Percentiles rank a stretch among this genome's conserved stretches.
Evolutionary conservation across 1,139 yeast species (phyloP).

Genomic region (Suhomyces kunorum): DNA sequence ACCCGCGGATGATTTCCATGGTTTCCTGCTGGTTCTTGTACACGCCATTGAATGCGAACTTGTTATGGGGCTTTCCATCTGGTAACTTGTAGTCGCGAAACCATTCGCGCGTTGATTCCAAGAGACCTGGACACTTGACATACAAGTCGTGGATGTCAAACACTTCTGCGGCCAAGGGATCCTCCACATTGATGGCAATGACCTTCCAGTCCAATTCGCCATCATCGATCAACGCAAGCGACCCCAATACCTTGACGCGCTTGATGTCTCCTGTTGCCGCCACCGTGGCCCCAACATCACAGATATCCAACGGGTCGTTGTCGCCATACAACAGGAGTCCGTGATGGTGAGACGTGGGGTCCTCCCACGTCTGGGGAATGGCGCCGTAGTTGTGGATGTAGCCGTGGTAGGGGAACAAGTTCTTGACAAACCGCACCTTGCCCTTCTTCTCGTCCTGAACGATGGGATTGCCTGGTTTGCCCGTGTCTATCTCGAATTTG

Average conservation of each 20-base stretch:
- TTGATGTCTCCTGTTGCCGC: slow-evolving; percentile 74
- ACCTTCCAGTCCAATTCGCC: slow-evolving; percentile 96
- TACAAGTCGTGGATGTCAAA: slow-evolving; percentile 77
- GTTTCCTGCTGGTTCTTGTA: slow-evolving; percentile 76
- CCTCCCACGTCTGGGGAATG: slow-evolving; percentile 95
- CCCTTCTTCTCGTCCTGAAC: slow-evolving; percentile 86
- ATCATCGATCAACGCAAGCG: slow-evolving; percentile 85
- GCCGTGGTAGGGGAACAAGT: slow-evolving; percentile 89
- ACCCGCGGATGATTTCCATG: slow-evolving; percentile 66
- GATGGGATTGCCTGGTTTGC: slow-evolving; percentile 71
- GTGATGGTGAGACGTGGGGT: slow-evolving; percentile 67
- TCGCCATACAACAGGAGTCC: slow-evolving; percentile 85
- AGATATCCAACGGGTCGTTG: slow-evolving; percentile 87
- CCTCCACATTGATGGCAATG: slow-evolving; percentile 71
- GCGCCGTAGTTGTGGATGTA: slow-evolving; percentile 94
- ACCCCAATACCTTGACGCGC: slow-evolving; percentile 82
- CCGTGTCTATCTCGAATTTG: slow-evolving; percentile 79
- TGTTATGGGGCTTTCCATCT: slow-evolving; percentile 86
- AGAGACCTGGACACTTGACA: slow-evolving; percentile 73
- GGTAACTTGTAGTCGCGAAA: slow-evolving; percentile 88
- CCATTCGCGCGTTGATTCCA: slow-evolving; percentile 86
- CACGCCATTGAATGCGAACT: slow-evolving; percentile 82
- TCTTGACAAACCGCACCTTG: slow-evolving; percentile 77
- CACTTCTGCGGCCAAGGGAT: slow-evolving; percentile 72
- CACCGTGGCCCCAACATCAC: slow-evolving; percentile 80